Evolutionary conservation across 2,329 filamentous ascomycete genomes (phyloP).

Genomic region (Fusarium fujikuroi): DNA sequence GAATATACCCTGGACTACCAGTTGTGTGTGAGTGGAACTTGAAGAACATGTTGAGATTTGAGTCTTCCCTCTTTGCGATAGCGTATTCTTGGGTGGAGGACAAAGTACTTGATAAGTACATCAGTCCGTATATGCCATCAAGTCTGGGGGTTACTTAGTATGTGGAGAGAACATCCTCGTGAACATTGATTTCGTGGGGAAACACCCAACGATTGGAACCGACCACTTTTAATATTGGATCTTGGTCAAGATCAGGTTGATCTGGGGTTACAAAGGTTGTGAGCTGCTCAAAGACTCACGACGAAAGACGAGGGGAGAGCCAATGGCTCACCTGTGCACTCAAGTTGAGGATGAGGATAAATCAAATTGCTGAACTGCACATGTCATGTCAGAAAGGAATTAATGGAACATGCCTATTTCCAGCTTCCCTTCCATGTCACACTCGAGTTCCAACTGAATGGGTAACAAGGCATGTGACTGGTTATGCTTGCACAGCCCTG

Average conservation of each 20-base stretch:
- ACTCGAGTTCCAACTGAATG: constrained; percentile 21
- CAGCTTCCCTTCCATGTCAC: constrained; percentile 11
- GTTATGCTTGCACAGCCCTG: constrained; percentile 15
- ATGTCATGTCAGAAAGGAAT: constrained; percentile 22
- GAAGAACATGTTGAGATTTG: constrained; percentile 14
- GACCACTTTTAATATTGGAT: constrained; percentile 19
- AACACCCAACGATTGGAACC: constrained; percentile 3
- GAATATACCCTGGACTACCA: constrained; percentile 6
- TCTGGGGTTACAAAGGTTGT: background rate
- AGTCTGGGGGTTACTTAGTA: constrained; percentile 15
- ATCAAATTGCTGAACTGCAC: constrained; percentile 1
- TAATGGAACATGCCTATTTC: constrained; percentile 23
- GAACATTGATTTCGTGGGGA: constrained; percentile 23
- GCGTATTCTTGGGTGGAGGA: constrained; percentile 21
- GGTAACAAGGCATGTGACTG: constrained; percentile 35
- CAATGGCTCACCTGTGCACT: background rate
- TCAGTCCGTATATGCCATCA: background rate
- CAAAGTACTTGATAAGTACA: constrained; percentile 29
- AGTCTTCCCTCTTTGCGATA: constrained; percentile 26
- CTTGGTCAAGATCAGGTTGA: background rate
- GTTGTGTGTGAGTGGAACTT: constrained; percentile 37
- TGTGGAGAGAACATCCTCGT: constrained; percentile 24
- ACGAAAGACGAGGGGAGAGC: background rate
- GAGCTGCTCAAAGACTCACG: background rate
- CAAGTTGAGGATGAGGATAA: background rate